Percentiles rank a stretch among this genome's conserved stretches.
Evolutionary conservation across 306 rosid genomes (phyloP).

Genomic region (Astragalus glycyphyllos): DNA sequence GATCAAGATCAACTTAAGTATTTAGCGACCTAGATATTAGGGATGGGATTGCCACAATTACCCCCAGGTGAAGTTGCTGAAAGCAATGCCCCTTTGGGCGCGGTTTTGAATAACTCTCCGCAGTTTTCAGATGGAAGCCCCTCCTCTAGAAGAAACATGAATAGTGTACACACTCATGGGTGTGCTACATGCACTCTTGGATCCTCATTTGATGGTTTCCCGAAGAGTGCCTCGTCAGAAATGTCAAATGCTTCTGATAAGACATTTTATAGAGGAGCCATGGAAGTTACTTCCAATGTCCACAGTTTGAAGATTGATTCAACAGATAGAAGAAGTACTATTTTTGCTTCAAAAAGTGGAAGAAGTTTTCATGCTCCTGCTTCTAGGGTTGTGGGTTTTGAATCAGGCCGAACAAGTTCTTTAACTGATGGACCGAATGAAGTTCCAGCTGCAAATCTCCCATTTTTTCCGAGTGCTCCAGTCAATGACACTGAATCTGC

Average conservation of each 20-base stretch:
- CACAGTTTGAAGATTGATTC: conserved; percentile 66
- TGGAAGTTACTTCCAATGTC: conserved; percentile 69
- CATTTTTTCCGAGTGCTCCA: conserved; percentile 42
- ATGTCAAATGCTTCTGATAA: conserved; percentile 54
- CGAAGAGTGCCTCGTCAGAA: conserved; percentile 56
- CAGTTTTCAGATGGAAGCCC: conserved; percentile 62
- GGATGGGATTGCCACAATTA: conserved; percentile 91
- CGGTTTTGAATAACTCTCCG: conserved; percentile 63
- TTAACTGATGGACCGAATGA: conserved; percentile 47
- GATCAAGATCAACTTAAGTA: conserved; percentile 26
- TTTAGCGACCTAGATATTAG: conserved; percentile 28
- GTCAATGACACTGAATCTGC: conserved; percentile 54
- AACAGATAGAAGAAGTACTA: conserved; percentile 49
- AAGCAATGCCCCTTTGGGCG: conserved; percentile 52
- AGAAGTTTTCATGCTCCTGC: conserved; percentile 66
- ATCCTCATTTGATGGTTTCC: conserved; percentile 61
- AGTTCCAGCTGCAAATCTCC: conserved; percentile 47
- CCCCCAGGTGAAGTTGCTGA: conserved; percentile 64
- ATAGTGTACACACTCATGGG: conserved; percentile 47
- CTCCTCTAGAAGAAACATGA: conserved; percentile 57
- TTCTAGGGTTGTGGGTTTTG: conserved; percentile 92
- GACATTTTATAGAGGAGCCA: conserved; percentile 55
- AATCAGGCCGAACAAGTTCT: conserved; percentile 63
- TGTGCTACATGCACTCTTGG: conserved; percentile 48
- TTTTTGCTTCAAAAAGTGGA: conserved; percentile 53